Base-by-base conservation (phyloP, 768 basidiomycete species). In the Podaxis pistillaris region DNA sequence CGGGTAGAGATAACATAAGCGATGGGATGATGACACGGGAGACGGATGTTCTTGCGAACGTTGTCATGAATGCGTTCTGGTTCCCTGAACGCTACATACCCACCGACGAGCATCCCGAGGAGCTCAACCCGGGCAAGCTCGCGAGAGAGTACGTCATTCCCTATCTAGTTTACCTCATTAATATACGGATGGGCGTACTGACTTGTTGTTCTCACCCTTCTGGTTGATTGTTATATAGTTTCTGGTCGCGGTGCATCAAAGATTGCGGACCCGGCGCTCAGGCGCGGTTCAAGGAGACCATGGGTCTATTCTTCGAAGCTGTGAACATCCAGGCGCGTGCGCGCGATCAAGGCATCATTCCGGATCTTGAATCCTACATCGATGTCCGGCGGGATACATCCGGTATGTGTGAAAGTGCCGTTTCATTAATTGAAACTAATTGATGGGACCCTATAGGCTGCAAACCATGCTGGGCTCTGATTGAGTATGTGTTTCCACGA, bases 281-380 rank as follows among this genome's bases (percentile, higher is more conserved):
- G 67, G 81, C 76, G 26, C 88, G 91, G 4, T 91, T 93, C 75
- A 86, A 85, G 67, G 85, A 90, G 66, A 87, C 86, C 1, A 77
- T 90, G 68, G 81, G 81, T 3, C 74, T 85, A 54, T 93, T 89
- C 75, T 89, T 91, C 70, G 82, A 87, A 68, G 83, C 88, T 15
- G 81, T 91, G 60, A 81, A 79, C 52, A 80, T 85, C 58, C 87
- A 92, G 71, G 82, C 88, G 11, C 70, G 75, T 33, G 83, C 84
- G 64, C 87, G 88, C 46, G 77, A 81, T 58, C 74, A 78, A 4
- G 81, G 74, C 1, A 67, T 75, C 22, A 77, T 90, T 51, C 88
- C 88, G 7, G 88, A 88, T 71, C 82, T 93, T 28, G 87, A 91
- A 64, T 84, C 87, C 1, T 92, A 90, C 68, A 87, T 93, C 64